These are phyloP conservation scores for Byssochlamys sp. DNA, from an alignment of 2,329 filamentous ascomycete genomes.

Conservation along the genomic window DNA sequence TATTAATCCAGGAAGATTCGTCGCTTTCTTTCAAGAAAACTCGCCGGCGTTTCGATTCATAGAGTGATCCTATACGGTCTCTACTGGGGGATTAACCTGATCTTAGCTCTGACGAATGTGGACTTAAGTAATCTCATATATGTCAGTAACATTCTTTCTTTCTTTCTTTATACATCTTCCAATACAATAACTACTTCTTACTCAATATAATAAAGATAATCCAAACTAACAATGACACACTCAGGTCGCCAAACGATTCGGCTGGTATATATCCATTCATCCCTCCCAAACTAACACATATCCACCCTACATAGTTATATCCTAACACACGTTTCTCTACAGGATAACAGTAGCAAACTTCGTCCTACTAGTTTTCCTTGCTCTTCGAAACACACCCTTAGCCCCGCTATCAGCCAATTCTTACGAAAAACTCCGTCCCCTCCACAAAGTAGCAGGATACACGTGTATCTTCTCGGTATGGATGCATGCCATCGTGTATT, in stretches of 20 bases:
- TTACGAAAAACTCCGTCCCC: conserved; percentile 11
- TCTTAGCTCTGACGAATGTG: not conserved
- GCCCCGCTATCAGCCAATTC: conserved; percentile 8
- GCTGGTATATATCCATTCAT: not conserved
- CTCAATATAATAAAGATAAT: not conserved
- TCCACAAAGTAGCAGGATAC: conserved; percentile 11
- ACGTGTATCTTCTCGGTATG: conserved; percentile 8
- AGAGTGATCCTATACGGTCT: not conserved
- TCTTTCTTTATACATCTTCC: not conserved
- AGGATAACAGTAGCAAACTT: conserved; percentile 10
- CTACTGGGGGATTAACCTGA: not conserved
- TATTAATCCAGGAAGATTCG: not conserved
- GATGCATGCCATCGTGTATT: conserved; percentile 2
- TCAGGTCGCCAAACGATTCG: not conserved
- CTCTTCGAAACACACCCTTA: conserved; percentile 10
- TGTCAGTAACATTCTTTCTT: not conserved
- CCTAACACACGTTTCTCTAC: not conserved
- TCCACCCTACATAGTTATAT: not conserved
- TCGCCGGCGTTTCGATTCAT: not conserved
- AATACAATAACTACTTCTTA: too few relatives aligned
- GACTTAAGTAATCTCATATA: not conserved
- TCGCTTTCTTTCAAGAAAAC: not conserved
- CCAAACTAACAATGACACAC: not conserved
- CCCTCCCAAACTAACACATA: not conserved
- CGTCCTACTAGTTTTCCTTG: conserved; percentile 8